Conservation (phyloP, 1,284 basidiomycete species). For the Cystobasidium slooffiae region DNA sequence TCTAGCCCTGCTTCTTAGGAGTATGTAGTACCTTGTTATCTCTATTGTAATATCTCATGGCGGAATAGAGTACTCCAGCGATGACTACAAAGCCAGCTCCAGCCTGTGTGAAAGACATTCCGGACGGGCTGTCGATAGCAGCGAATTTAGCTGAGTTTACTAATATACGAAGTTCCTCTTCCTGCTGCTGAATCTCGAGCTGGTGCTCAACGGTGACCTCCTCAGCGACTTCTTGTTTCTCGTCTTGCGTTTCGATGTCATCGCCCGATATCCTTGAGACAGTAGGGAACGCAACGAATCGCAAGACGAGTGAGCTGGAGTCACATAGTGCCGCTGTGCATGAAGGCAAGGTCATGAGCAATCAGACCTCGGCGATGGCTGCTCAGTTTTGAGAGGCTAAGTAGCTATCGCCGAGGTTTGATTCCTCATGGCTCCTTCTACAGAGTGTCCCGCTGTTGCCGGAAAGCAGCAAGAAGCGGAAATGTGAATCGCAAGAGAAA, state of each 20-base stretch:
- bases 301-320: constrained; percentile 7
- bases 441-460: no score
- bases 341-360: not conserved
- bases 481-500: not conserved
- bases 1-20: constrained; percentile 20
- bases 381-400: no score
- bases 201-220: not conserved
- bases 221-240: not conserved
- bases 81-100: constrained; percentile 38
- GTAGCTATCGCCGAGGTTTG: no score
- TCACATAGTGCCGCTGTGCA: not conserved
- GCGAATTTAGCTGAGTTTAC: constrained; percentile 41
- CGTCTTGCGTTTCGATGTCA: constrained; percentile 6
- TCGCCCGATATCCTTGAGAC: constrained; percentile 20
- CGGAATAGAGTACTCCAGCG: constrained; percentile 20
- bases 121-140: constrained; percentile 30
- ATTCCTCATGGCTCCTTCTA: no score
- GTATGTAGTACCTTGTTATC: constrained; percentile 13
- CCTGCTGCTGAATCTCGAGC: not conserved
- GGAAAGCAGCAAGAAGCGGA: not conserved
- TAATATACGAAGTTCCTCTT: not conserved
- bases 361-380: no score
- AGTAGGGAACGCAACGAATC: not conserved
- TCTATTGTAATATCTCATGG: constrained; percentile 34
- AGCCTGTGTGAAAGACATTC: constrained; percentile 36